These are phyloP conservation scores for Yarrowia osloensis DNA, from an alignment of 805 yeast species.

Conservation along the genomic window DNA sequence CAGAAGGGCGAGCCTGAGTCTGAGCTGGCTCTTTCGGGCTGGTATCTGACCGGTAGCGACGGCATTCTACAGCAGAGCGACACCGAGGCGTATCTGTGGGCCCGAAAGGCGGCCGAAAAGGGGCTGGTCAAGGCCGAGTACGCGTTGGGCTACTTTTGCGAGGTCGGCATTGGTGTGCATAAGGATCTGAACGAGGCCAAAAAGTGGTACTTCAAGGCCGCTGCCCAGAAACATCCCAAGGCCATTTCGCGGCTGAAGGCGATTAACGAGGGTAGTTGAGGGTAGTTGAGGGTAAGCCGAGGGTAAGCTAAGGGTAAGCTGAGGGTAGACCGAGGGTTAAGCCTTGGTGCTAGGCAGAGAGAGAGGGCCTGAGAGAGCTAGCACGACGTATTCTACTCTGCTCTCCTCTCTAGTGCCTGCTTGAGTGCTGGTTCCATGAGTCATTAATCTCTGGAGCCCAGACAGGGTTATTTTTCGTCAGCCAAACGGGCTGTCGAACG, in stretches of 20 bases:
- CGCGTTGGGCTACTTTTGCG: constrained; percentile 69
- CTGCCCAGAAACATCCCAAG: constrained; percentile 61
- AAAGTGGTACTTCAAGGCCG: constrained; percentile 61
- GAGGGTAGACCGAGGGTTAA: too few relatives aligned
- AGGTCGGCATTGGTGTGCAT: constrained; percentile 67
- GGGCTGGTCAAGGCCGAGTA: constrained; percentile 71
- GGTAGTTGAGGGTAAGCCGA: background rate
- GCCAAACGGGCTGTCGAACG: background rate
- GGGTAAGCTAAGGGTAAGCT: too few relatives aligned
- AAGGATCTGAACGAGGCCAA: constrained; percentile 52
- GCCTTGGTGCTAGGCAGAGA: background rate
- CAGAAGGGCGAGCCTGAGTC: constrained; percentile 64
- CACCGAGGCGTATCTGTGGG: constrained; percentile 75
- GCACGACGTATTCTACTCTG: too few relatives aligned
- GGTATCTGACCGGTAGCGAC: constrained; percentile 76
- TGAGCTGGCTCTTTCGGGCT: constrained; percentile 71
- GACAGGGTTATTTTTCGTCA: background rate
- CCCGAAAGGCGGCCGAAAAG: constrained; percentile 65
- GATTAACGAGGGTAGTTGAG: background rate
- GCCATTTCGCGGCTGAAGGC: constrained; percentile 48
- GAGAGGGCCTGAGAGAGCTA: too few relatives aligned
- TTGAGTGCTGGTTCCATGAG: background rate
- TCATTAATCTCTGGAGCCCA: background rate
- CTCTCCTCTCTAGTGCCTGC: too few relatives aligned
- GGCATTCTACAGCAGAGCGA: constrained; percentile 60